A percentile compares a stretch with the other conserved stretches of the same genome.
phyloP scores from a whole-genome alignment of 2,329 filamentous ascomycete species.

The Colletotrichum noveboracense region DNA sequence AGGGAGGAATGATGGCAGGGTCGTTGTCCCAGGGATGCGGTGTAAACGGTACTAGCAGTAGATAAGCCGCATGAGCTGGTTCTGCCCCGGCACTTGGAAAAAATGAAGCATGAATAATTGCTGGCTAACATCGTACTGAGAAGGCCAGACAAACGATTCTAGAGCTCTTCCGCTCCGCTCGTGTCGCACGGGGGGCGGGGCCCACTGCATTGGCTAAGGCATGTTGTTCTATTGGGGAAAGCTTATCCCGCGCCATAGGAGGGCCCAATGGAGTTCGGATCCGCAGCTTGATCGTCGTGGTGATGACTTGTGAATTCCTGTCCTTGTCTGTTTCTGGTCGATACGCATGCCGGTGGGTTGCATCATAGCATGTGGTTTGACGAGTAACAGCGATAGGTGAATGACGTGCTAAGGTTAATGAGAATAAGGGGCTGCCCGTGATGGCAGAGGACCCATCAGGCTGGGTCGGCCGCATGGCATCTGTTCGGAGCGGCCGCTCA shows the following conservation, averaged over 20 bases:
- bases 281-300: not conserved
- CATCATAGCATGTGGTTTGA: not conserved
- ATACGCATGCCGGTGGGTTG: not conserved
- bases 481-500: not conserved
- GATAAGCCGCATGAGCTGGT: not conserved
- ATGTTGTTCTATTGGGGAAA: not conserved
- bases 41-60: not conserved
- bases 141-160: not conserved
- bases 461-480: not conserved
- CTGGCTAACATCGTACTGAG: not conserved
- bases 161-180: not conserved
- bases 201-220: not conserved
- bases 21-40: not conserved
- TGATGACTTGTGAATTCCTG: not conserved
- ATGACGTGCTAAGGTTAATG: not conserved
- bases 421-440: not conserved
- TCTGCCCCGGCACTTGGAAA: not conserved
- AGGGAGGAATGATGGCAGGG: not conserved
- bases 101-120: not conserved
- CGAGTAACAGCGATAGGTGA: not conserved
- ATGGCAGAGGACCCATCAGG: not conserved
- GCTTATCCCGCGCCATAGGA: not conserved
- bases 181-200: not conserved
- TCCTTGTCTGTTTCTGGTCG: not conserved
- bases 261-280: not conserved